Conservation (phyloP, 495 filamentous ascomycete genomes). For the Penicillium alfredii region DNA sequence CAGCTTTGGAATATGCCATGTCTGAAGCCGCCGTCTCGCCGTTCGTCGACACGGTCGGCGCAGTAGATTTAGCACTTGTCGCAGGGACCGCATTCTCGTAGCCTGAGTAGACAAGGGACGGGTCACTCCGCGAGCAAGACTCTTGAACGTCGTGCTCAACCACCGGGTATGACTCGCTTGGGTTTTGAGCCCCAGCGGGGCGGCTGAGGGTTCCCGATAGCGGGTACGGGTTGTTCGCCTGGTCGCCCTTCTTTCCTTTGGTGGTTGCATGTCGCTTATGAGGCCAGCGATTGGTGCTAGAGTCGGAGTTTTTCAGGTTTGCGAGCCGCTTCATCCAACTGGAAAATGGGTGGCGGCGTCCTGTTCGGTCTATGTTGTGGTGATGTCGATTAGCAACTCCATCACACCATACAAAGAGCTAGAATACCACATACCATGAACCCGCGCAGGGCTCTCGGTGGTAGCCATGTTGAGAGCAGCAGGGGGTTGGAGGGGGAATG, state of each 20-base stretch:
- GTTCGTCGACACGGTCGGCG: constrained; percentile 77
- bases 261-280: constrained; percentile 43
- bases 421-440: too few relatives aligned
- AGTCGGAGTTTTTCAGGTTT: constrained; percentile 65
- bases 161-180: constrained; percentile 37
- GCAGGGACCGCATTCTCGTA: constrained; percentile 54
- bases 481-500: too few relatives aligned
- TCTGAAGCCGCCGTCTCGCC: constrained; percentile 68
- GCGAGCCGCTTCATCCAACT: constrained; percentile 92
- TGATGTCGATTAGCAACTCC: constrained; percentile 15
- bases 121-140: constrained; percentile 42
- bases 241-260: constrained; percentile 54
- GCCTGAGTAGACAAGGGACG: constrained; percentile 50
- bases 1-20: constrained; percentile 70
- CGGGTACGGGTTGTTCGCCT: constrained; percentile 82
- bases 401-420: too few relatives aligned
- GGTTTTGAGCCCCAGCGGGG: constrained; percentile 52
- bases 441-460: constrained; percentile 55
- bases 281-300: constrained; percentile 40
- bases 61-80: constrained; percentile 61
- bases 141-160: constrained; percentile 18
- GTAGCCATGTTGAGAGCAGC: constrained; percentile 53
- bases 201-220: constrained; percentile 49
- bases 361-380: constrained; percentile 50
- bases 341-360: constrained; percentile 79